Conservation (phyloP, 208 protist species). For the Trypanosoma mega region DNA sequence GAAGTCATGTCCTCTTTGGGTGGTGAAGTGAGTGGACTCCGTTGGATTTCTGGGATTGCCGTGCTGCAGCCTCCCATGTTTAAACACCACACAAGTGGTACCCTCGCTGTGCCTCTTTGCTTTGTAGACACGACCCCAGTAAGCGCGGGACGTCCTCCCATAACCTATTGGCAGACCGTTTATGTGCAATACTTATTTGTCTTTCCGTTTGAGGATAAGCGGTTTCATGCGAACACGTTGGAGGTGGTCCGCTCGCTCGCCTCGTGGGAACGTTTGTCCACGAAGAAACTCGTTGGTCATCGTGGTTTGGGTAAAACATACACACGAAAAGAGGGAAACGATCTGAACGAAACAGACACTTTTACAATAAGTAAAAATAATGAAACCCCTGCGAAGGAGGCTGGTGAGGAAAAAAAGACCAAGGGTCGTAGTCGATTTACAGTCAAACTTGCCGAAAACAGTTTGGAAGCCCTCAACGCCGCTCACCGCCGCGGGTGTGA, state of each 20-base stretch:
- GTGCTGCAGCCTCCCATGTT: conserved; percentile 28
- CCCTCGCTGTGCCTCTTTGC: conserved; percentile 25
- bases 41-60: conserved; percentile 21
- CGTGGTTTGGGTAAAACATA: conserved; percentile 82
- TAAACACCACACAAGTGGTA: conserved; percentile 30
- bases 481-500: conserved; percentile 68
- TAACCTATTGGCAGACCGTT: conserved; percentile 27
- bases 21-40: conserved; percentile 35
- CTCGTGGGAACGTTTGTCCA: conserved; percentile 44
- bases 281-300: conserved; percentile 71
- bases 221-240: conserved; percentile 29
- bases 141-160: neutral
- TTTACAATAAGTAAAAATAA: neutral
- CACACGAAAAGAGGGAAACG: conserved; percentile 32
- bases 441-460: conserved; percentile 77
- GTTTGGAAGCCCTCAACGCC: conserved; percentile 62
- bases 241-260: conserved; percentile 62
- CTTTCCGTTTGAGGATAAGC: conserved; percentile 30
- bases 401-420: neutral
- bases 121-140: conserved; percentile 1
- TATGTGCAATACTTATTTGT: conserved; percentile 74
- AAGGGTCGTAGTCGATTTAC: conserved; percentile 19
- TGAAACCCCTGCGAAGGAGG: neutral
- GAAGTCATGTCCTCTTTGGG: too few species aligned
- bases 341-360: neutral